phyloP scores from a whole-genome alignment of 345 rosid species.

The Arabis hirsuta region DNA sequence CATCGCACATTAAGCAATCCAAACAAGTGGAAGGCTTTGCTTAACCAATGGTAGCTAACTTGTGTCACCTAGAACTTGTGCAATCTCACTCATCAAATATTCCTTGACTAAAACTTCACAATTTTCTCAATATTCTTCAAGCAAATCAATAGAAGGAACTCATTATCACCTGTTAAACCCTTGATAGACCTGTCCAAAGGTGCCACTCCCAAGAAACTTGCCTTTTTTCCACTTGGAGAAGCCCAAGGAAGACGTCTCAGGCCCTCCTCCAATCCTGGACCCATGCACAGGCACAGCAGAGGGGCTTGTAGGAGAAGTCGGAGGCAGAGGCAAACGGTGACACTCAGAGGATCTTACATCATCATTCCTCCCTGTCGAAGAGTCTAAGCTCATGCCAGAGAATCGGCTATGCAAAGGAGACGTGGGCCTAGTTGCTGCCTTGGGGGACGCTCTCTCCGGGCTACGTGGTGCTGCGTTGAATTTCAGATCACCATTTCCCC shows the following conservation, averaged over 20 bases:
- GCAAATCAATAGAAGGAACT: neutral
- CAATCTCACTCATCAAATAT: neutral
- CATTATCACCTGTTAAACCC: conserved; percentile 83
- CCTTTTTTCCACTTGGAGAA: conserved; percentile 86
- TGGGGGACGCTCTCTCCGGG: conserved; percentile 55
- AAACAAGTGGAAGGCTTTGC: neutral
- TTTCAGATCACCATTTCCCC: conserved; percentile 57
- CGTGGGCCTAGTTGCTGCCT: conserved; percentile 69
- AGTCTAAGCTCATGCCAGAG: conserved; percentile 59
- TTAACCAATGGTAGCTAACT: neutral
- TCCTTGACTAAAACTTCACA: neutral
- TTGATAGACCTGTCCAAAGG: conserved; percentile 91
- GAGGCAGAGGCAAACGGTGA: conserved; percentile 92
- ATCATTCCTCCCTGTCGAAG: conserved; percentile 63
- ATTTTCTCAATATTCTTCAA: neutral
- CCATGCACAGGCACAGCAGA: conserved; percentile 57
- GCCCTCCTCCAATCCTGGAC: conserved; percentile 49
- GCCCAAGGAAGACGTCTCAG: conserved; percentile 46
- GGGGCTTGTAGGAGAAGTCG: conserved; percentile 85
- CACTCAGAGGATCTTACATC: conserved; percentile 67
- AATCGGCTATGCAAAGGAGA: conserved; percentile 75
- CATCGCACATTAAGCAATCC: neutral
- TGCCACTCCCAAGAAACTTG: conserved; percentile 89
- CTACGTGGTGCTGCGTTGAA: conserved; percentile 53
- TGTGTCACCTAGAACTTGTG: conserved; percentile 8